phyloP scores from a whole-genome alignment of 2,329 filamentous ascomycete species.

The Hypomyces rosellus region DNA sequence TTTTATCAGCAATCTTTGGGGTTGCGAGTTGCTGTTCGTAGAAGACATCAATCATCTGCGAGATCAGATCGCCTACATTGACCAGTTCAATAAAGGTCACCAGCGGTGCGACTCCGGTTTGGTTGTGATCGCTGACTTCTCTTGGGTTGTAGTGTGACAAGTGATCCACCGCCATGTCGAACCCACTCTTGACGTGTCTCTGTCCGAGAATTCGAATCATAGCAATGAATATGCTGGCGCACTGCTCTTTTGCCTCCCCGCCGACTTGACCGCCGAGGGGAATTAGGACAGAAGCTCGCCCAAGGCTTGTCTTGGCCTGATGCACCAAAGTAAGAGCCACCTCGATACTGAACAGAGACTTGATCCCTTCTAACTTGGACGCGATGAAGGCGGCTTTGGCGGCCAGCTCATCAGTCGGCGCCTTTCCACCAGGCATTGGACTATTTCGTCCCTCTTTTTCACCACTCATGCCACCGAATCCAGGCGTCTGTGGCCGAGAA shows the following conservation, averaged over 20 bases:
- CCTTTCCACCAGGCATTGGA: conserved; percentile 47
- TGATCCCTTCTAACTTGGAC: conserved; percentile 87
- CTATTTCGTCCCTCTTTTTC: conserved; percentile 31
- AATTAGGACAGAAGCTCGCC: conserved; percentile 78
- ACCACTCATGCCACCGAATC: conserved; percentile 24
- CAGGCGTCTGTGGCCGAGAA: conserved; percentile 47
- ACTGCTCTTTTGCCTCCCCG: conserved; percentile 80
- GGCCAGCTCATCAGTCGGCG: conserved; percentile 83
- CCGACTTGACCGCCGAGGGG: conserved; percentile 72
- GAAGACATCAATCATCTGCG: conserved; percentile 98
- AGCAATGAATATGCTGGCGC: conserved; percentile 78
- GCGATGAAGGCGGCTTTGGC: conserved; percentile 99
- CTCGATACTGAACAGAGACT: conserved; percentile 92
- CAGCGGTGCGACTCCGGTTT: conserved; percentile 75
- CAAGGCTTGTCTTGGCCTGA: conserved; percentile 78
- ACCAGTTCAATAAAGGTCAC: conserved; percentile 96
- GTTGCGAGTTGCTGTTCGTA: conserved; percentile 90
- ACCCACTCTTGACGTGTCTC: conserved; percentile 84
- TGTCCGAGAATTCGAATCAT: conserved; percentile 79
- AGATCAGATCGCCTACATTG: conserved; percentile 95
- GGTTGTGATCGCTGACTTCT: conserved; percentile 65
- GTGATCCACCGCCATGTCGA: conserved; percentile 87
- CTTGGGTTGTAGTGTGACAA: conserved; percentile 87
- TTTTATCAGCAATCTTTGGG: conserved; percentile 77
- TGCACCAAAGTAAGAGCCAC: conserved; percentile 87